phyloP scores from a whole-genome alignment of 805 yeast species.

The Komagataella kurtzmanii region DNA sequence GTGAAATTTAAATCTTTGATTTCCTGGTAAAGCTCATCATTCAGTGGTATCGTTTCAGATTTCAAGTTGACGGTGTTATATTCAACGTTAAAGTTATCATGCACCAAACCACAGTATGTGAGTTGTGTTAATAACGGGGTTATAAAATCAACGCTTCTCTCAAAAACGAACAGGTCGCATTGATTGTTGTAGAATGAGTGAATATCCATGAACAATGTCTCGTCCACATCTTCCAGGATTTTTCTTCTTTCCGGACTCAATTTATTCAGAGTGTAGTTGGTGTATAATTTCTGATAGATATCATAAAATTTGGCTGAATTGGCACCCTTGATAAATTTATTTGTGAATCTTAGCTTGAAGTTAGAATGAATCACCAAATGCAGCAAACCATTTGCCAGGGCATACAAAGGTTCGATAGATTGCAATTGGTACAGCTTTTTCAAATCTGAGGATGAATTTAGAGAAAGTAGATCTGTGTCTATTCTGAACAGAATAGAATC shows the following conservation, averaged over 20 bases:
- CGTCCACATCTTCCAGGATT: conserved; percentile 17
- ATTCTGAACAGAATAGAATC: conserved; percentile 6
- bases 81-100: conserved; percentile 49
- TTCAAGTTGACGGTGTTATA: conserved; percentile 19
- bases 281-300: conserved; percentile 19
- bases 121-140: conserved; percentile 66
- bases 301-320: conserved; percentile 35
- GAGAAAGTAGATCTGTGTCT: conserved; percentile 5
- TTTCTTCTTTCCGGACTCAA: conserved; percentile 23
- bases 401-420: conserved; percentile 30
- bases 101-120: conserved; percentile 72
- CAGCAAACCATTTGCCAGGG: conserved; percentile 35
- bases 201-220: conserved; percentile 18
- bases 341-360: conserved; percentile 33
- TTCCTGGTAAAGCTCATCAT: conserved; percentile 35
- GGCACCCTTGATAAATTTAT: conserved; percentile 47
- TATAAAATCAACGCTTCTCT: conserved; percentile 61
- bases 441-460: conserved; percentile 6
- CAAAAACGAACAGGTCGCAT: conserved; percentile 65
- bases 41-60: conserved; percentile 4
- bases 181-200: conserved; percentile 25
- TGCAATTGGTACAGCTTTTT: conserved; percentile 23
- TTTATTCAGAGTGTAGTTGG: conserved; percentile 13
- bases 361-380: conserved; percentile 26
- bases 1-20: conserved; percentile 66